Base-by-base conservation (phyloP, 208 protist species). In the Trypanosoma platydactyli region DNA sequence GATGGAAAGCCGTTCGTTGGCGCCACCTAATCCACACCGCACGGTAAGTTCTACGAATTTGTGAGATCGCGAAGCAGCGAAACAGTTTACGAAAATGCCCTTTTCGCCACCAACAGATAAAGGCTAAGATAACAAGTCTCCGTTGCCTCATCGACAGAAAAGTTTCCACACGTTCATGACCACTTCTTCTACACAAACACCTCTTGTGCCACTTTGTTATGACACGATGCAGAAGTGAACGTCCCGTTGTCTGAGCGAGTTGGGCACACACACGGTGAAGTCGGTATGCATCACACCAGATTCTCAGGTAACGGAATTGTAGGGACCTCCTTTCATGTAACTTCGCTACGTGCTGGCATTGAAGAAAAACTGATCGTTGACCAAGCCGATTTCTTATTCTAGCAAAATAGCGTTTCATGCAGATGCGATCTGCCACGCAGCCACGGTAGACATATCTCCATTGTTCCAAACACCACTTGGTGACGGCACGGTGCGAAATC, bases 401-500 rank as follows among this genome's bases (percentile, higher is more conserved):
- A 24, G 15, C n/a, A 16, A 76, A 35, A 18, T 22, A 60, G 24
- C 40, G 58, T 29, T n/a, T 5, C 41, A 53, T 29, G 29, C 24
- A 56, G 12, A 64, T 27, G 41, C 64, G 56, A 30, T 71, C 59
- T 11, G 63, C 63, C 33, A 69, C 4, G 11, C 41, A 42, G 16
- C 9, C 3, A 33, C 7, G 53, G 25, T 55, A 52, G n/a, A 9
- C 4, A 0, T 56, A 27, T 11, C 63, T 58, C 64, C 64, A 71
- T 16, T 41, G 61, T 24, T 40, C 16, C 20, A 69, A 22, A 40
- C 61, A 67, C 13, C 40, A 27, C 7, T 3, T 2, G 0, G 22
- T 40, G 24, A 71, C 27, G 5, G 44, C 48, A 41, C 51, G 44
- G 15, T 51, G 5, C 15, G 51, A 20, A 54, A 64, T 67, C 9